Evolutionary conservation across 164 flowering plant species (phyloP), one percentile per base, ranked within the genome.

Genomic region (Magnolia sinica): DNA sequence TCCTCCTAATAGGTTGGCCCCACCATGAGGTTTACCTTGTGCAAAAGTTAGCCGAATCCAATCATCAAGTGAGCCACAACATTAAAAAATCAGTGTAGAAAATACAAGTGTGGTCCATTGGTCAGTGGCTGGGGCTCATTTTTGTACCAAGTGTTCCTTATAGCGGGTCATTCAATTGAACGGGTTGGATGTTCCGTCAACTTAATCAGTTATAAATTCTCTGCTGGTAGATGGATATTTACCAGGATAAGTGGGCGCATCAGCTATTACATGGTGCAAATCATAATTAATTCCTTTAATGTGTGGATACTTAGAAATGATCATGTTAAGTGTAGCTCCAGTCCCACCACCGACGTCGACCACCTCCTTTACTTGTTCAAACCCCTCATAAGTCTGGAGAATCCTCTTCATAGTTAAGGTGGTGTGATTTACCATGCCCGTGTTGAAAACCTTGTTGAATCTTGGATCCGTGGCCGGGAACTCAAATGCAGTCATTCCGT

Each of bases 271-370:
- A 19, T 73, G 75, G 14, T 67, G 75, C 75, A 73, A 16, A 59
- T 63, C 75, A 13, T 50, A 73, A n/a, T 73, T 73, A 37, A 73
- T 73, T 16, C 51, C 75, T 50, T 63, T 59, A 31, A 73, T 73
- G 18, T 73, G 75, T 8, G 75, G 50, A 24, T 73, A 73, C 67
- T 7, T 63, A 37, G 49, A 20, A 13, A 59, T 61, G 50, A 63
- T 73, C 7, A n/a, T 13, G 20, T 29, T 63, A 20, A 73, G 68
- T n/a, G 67, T 63, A 19, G 75, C 68, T 59, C 75, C 68, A 24
- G 37, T 18, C 50, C 75, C 68, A 0, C 75, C 68, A 9, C 68
- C 75, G 9, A 73, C 68, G 8, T 73, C 75, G 18, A 73, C 75
- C 20, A 73, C 20, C 49, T 55, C 27, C n/a, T 73, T 6, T 8